Evolutionary conservation across 495 filamentous ascomycete genomes (phyloP).

Genomic region (Aspergillus heteromorphus): DNA sequence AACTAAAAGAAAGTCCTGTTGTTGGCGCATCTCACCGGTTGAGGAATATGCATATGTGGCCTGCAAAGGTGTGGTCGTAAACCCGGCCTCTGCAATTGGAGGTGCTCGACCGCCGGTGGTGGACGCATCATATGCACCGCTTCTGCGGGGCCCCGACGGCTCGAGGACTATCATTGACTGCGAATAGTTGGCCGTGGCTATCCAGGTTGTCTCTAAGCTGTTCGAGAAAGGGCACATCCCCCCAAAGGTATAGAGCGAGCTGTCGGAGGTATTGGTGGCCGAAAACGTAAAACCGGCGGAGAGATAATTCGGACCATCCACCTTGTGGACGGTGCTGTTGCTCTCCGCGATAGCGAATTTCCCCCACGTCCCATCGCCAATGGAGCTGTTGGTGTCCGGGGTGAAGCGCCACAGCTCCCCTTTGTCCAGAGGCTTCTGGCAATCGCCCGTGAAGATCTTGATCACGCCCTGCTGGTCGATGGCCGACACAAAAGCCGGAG

Average conservation of each 20-base stretch:
- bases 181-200: conserved; percentile 66
- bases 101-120: conserved; percentile 45
- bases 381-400: conserved; percentile 28
- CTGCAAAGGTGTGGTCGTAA: conserved; percentile 67
- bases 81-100: conserved; percentile 81
- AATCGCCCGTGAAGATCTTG: conserved; percentile 65
- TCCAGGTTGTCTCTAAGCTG: conserved; percentile 43
- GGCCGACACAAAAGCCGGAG: conserved; percentile 54
- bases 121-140: conserved; percentile 31
- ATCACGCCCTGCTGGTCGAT: conserved; percentile 63
- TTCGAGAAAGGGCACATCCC: conserved; percentile 73
- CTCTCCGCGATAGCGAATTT: conserved; percentile 26
- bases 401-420: conserved; percentile 52
- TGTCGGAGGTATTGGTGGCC: conserved; percentile 42
- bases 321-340: conserved; percentile 9
- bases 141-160: conserved; percentile 14
- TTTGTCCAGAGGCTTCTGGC: conserved; percentile 38
- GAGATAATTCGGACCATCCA: conserved; percentile 60
- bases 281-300: conserved; percentile 65
- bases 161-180: conserved; percentile 62
- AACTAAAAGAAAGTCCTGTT: conserved; percentile 72
- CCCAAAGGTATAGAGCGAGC: conserved; percentile 68
- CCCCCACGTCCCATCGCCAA: conserved; percentile 55
- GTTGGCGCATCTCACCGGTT: conserved; percentile 50
- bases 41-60: conserved; percentile 56